phyloP scores from a whole-genome alignment of 148 eudicot genomes.

The Arbutus unedo region DNA sequence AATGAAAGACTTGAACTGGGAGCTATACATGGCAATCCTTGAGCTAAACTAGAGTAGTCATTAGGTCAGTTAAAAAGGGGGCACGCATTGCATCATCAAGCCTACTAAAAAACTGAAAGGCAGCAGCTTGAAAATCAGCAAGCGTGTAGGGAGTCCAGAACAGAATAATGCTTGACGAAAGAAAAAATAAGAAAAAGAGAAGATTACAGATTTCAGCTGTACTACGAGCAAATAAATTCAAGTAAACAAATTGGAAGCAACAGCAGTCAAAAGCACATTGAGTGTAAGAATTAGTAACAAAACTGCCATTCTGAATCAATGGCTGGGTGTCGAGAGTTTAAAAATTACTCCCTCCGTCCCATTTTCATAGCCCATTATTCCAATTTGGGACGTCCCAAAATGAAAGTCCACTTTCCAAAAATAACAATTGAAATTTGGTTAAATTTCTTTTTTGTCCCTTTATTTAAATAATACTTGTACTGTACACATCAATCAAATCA shows the following conservation, averaged over 20 bases:
- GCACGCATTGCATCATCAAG: not conserved
- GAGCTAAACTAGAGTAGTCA: not conserved
- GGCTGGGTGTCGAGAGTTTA: slow-evolving; percentile 4
- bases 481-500: too few species aligned
- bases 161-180: not conserved
- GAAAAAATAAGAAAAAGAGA: not conserved
- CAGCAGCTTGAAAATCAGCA: not conserved
- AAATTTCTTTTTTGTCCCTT: too few species aligned
- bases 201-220: not conserved
- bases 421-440: too few species aligned
- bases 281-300: not conserved
- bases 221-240: slow-evolving; percentile 4
- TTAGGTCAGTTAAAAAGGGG: not conserved
- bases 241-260: not conserved
- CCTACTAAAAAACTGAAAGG: not conserved
- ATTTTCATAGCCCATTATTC: too few species aligned
- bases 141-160: not conserved
- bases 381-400: too few species aligned
- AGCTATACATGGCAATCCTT: not conserved
- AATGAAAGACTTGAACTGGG: not conserved
- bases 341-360: too few species aligned
- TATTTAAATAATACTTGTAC: too few species aligned
- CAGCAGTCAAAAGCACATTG: not conserved
- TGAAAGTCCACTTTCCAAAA: too few species aligned
- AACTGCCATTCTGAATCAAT: not conserved